Evolutionary conservation across 257 asterid genomes (phyloP), one percentile per base, ranked within the genome.

Genomic region (Hygrophila difformis): DNA sequence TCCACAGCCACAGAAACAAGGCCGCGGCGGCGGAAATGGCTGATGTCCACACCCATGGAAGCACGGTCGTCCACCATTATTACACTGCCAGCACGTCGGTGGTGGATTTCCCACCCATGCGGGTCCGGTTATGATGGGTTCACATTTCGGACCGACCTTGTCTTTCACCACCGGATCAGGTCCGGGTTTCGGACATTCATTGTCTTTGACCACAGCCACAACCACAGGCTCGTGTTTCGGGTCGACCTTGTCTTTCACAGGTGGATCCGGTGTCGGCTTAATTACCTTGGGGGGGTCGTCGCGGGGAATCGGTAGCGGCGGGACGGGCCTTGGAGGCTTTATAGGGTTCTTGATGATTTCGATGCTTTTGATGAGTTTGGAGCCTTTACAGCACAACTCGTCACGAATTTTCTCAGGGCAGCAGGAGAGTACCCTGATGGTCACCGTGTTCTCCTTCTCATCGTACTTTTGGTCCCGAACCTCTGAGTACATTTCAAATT

Each of bases 371-470:
- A 88, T 84, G 0, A 57, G 61, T 40, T 62, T 71, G 6, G 81
- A 63, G 33, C 93, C 95, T 39, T 59, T 76, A 24, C 57, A 56
- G 17, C 76, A 74, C 12, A 88, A 37, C 57, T 81, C 81, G 67
- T 84, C 94, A 4, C 94, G 88, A 39, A 84, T 65, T 33, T 63
- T 76, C 64, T 87, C 94, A 0, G 95, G 97, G 68, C 81, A 74
- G 49, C 95, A 81, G 66, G 95, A 76, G 1, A 81, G 80, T 39
- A 81, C 97, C 0, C 47, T 65, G 55, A 87, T 73, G 6, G 57
- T 65, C 40, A 87, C 88, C 28, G 71, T 49, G 45, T 84, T 81
- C 9, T 46, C 51, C 69, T 87, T 77, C 49, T 78, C 95, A 51
- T 78, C 83, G 40, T 52, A 87, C 8, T 59, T n/a, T 36, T 84